Base-by-base conservation (phyloP, 805 yeast genomes). In the Ogataea haglerorum region DNA sequence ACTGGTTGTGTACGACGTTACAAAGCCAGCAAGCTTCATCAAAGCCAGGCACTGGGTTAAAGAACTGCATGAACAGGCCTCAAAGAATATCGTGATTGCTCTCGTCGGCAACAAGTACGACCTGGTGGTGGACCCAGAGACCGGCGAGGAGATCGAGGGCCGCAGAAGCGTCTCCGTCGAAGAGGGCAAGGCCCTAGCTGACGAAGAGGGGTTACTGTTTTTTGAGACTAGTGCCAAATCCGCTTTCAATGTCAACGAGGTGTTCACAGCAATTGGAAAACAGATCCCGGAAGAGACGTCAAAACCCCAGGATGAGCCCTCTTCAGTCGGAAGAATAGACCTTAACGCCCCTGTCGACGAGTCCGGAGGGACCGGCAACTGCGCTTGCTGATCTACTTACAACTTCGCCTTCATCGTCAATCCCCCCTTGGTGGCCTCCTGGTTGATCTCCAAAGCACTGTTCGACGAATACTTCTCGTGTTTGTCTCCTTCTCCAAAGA, bases 41-140 rank as follows among this genome's bases (percentile, higher is more conserved):
- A 89, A 91, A 64, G 98, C 98, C 6, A 84, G 97, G 55, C 97
- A 91, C 66, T 91, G 99, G 99, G 96, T 91, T 40, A 85, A 85
- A 58, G 98, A 91, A 62, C 75, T 91, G 52, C 95, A 88, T 58
- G 95, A 90, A 52, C 98, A 90, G 65, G 97, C 97, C 14, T 74
- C 85, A n/a, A 85, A 86, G 49, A 90, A 84, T 48, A 91, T 91
- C 37, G 79, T 88, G 43, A 89, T 91, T 62, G 98, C 98, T 3
- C 72, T 91, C 27, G 96, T 90, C 21, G 99, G 96, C 27, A 91
- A 90, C 70, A 91, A 91, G 67, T 76, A 78, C 45, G 99, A 91
- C 64, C 69, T 91, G 47, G 76, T 82, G 10, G 81, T 79, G 40
- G 70, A 58, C 36, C 63, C 56, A 18, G 72, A 68, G 37, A 70